Evolutionary conservation across 1,139 yeast genomes (phyloP), one percentile per base, ranked within the genome.

Genomic region (Blastobotrys persicus): DNA sequence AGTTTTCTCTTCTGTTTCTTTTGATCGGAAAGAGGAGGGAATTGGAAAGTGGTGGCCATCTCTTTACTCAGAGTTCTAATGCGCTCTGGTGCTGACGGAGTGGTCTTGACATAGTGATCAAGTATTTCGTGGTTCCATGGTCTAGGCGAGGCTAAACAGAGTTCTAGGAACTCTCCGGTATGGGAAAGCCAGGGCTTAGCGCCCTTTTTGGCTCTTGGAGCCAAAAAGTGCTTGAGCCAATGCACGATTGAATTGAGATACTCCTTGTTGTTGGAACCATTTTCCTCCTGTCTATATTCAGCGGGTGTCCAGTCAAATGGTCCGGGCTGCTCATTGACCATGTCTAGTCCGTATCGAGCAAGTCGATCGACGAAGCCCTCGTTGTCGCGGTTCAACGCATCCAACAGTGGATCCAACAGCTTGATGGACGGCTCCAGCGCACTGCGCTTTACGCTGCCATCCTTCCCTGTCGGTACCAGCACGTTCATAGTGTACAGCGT

Each of bases 401-500:
- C 57, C 9, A 62, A 38, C 43, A 62, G 42, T 2, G 64, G 64
- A 1, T 51, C 55, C 42, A 59, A 58, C 2, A 62, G 51, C 42
- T 51, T 56, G 11, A 57, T 56, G 13, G 44, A 52, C 4, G 41
- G 41, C 11, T 37, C 41, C 3, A 37, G 28, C 41, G 47, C 26
- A 37, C 26, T 42, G 4, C 43, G 48, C 40, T 56, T 56, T 11
- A 45, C 31, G 5, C 48, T 47, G 18, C 45, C 48, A 39, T 46
- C 50, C 37, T 44, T 46, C 16, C 55, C 52, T 5, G 50, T 48
- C 2, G 67, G 72, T 41, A 66, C 49, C 16, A 68, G 52, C 2
- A 67, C 63, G 49, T 66, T 67, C 45, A 56, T 56, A 13, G 55
- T 44, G 14, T 63, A 37, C 35, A 67, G 49, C 1, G 64, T 66